phyloP scores from a whole-genome alignment of 345 rosid species.

The Syzygium grande region DNA sequence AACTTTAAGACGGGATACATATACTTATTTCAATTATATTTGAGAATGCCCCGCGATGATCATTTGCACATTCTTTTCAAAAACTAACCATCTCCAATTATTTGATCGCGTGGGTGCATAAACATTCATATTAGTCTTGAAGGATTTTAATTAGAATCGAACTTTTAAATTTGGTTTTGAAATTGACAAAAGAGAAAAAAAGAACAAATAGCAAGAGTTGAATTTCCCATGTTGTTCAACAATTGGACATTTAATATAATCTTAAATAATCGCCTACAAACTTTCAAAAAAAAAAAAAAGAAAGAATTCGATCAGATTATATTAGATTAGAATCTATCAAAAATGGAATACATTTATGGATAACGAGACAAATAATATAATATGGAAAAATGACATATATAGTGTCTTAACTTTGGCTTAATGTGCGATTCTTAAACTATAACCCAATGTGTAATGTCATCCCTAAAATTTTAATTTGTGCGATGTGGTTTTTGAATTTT shows the following conservation, averaged over 20 bases:
- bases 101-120: not conserved
- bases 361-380: not conserved
- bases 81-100: not conserved
- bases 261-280: not conserved
- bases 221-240: not conserved
- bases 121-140: not conserved
- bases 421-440: accelerated
- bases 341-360: not conserved
- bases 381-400: no score
- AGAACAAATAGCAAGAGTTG: not conserved
- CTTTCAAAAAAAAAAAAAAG: not conserved
- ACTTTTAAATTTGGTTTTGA: not conserved
- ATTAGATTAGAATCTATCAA: not conserved
- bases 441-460: accelerated
- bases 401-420: no score
- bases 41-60: not conserved
- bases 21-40: not conserved
- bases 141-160: not conserved
- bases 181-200: not conserved
- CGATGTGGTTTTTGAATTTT: accelerated
- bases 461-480: not conserved
- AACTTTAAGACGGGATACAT: not conserved
- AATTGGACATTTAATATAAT: not conserved
- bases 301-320: not conserved
- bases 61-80: not conserved